Conservation (phyloP, 805 yeast species). For the Zygotorulaspora sp. region DNA sequence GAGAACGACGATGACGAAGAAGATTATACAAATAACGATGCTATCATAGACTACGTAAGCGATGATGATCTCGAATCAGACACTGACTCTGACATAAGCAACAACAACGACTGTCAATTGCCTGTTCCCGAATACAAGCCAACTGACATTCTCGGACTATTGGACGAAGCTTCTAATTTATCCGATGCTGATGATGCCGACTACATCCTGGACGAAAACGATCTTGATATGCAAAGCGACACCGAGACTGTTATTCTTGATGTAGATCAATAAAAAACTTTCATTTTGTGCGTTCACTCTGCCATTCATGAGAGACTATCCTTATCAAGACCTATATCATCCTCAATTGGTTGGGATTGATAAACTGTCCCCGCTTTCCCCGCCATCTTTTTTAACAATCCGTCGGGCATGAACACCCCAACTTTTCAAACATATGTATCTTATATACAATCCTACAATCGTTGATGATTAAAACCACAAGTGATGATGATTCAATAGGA, state of each 20-base stretch:
- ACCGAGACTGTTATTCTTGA: slow-evolving; percentile 9
- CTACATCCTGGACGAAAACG: slow-evolving; percentile 9
- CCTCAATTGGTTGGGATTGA: too few species aligned
- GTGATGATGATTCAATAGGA: background rate
- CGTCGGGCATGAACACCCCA: too few species aligned
- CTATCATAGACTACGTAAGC: slow-evolving; percentile 11
- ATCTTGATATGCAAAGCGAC: slow-evolving; percentile 9
- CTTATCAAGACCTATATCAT: too few species aligned
- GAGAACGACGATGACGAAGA: slow-evolving; percentile 13
- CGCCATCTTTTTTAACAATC: too few species aligned
- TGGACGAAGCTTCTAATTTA: slow-evolving; percentile 7
- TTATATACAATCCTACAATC: too few species aligned
- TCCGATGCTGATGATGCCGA: slow-evolving; percentile 9
- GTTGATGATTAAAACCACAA: too few species aligned
- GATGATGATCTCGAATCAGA: slow-evolving; percentile 12
- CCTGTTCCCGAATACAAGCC: slow-evolving; percentile 8
- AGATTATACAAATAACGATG: slow-evolving; percentile 16
- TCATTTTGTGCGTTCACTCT: too few species aligned
- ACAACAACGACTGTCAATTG: slow-evolving; percentile 2
- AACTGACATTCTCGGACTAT: slow-evolving; percentile 6
- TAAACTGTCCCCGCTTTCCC: too few species aligned
- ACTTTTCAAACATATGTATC: background rate
- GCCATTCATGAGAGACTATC: too few species aligned
- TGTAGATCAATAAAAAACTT: slow-evolving; percentile 5
- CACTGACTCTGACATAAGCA: slow-evolving; percentile 8